Evolutionary conservation across 352 stramenopile genomes (phyloP), one percentile per base, ranked within the genome.

Genomic region (Elongisporangium undulatum): DNA sequence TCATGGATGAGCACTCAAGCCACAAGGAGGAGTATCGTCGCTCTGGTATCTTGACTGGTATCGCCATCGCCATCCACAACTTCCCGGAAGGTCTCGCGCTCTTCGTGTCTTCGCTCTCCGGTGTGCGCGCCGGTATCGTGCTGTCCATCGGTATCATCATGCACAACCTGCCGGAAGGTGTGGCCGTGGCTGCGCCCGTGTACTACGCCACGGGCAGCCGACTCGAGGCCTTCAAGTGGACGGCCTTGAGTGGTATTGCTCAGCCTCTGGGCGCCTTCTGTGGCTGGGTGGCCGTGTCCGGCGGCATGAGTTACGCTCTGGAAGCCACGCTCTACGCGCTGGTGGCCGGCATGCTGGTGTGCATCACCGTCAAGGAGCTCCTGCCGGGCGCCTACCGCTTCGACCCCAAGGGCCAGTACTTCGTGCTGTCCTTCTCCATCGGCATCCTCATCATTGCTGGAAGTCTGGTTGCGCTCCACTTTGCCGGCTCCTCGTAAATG

Each of bases 151-250:
- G 91, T 19, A 99, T 99, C 66, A 96, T 92, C 10, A 82, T 99
- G 26, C 97, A 99, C 77, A 99, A 99, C 67, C 96, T 99, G 62
- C 96, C 96, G 0, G 97, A 99, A 62, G 97, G 97, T n/a, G 67
- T 99, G 12, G 97, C 92, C 55, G 90, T 99, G 15, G 91, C 95
- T 26, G 87, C 98, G 9, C 96, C 97, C 0, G 90, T 99, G 13
- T 99, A 98, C 73, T 99, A 97, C 68, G 94, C 95, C 2, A 99
- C 96, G 1, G 95, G 95, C 9, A 97, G 88, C 66, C 84, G 94
- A 10, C 63, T 77, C 21, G 91, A 97, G 53, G 96, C 90, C 1
- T 98, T 99, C 72, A 75, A 91, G 49, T 98, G 92, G 93, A 94
- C 87, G 17, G 62, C 79, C 9, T 45, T 99, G 15, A 93, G 80